A percentile compares a stretch with the other conserved stretches of the same genome.
Evolutionary conservation across 1,284 basidiomycete species (phyloP).

Genomic region (Malassezia cuniculi): DNA sequence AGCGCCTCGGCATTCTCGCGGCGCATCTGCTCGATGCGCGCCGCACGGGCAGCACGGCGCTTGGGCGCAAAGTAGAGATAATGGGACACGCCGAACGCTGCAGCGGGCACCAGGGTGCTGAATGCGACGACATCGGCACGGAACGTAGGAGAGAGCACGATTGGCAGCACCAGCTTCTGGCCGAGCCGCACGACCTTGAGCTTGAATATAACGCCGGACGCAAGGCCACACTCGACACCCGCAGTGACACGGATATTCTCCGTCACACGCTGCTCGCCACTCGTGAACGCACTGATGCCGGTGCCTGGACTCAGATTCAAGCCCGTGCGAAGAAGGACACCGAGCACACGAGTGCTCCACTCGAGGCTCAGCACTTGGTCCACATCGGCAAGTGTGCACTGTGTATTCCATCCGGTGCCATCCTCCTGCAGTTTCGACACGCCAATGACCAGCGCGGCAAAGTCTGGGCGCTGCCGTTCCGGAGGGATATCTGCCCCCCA

Average conservation of each 20-base stretch:
- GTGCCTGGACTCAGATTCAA: slow-evolving; percentile 35
- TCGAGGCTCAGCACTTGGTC: slow-evolving; percentile 42
- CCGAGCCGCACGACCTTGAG: slow-evolving; percentile 49
- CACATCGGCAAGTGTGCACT: slow-evolving; percentile 19
- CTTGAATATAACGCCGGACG: slow-evolving; percentile 39
- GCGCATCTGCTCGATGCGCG: slow-evolving; percentile 50
- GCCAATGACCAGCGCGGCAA: slow-evolving; percentile 27
- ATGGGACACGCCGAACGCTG: slow-evolving; percentile 51
- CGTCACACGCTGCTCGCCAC: slow-evolving; percentile 43
- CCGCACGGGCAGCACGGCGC: slow-evolving; percentile 47
- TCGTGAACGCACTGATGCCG: slow-evolving; percentile 34
- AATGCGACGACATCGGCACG: slow-evolving; percentile 49
- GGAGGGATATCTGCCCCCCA: slow-evolving; percentile 44
- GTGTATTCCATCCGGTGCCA: slow-evolving; percentile 32
- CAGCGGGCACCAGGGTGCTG: slow-evolving; percentile 52
- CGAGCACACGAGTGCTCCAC: slow-evolving; percentile 46
- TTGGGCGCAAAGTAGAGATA: slow-evolving; percentile 53
- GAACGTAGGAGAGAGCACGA: slow-evolving; percentile 51
- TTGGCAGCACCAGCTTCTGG: slow-evolving; percentile 52
- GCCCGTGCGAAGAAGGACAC: slow-evolving; percentile 48
- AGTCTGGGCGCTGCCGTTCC: slow-evolving; percentile 18
- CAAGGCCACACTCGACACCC: slow-evolving; percentile 38
- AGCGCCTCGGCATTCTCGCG: slow-evolving; percentile 55
- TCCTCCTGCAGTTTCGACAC: slow-evolving; percentile 25
- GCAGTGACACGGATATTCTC: slow-evolving; percentile 42